Evolutionary conservation across 2,329 filamentous ascomycete genomes (phyloP).

Genomic region (Aspergillus glaucus): DNA sequence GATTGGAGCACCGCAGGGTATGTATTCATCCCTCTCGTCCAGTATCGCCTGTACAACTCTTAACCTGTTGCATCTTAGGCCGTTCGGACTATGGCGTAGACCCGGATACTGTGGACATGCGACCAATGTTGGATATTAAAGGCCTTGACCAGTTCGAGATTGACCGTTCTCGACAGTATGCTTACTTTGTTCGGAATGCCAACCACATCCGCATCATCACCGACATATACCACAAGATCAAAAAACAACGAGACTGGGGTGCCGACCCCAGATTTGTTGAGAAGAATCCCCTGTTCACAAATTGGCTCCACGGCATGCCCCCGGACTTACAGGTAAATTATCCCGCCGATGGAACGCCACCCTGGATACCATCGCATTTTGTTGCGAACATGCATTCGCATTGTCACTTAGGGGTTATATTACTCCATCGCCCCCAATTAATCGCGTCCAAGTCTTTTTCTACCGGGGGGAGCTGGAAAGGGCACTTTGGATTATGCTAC

Average conservation of each 20-base stretch:
- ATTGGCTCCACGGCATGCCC: slow-evolving; percentile 72
- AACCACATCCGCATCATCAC: slow-evolving; percentile 74
- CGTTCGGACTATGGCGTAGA: slow-evolving; percentile 73
- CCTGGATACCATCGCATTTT: slow-evolving; percentile 81
- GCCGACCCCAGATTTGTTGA: slow-evolving; percentile 75
- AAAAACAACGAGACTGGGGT: slow-evolving; percentile 76
- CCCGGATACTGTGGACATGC: slow-evolving; percentile 69
- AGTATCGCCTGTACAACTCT: not conserved
- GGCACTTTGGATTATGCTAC: slow-evolving; percentile 81
- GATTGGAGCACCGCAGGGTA: slow-evolving; percentile 90
- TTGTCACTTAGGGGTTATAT: slow-evolving; percentile 76
- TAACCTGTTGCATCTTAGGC: slow-evolving; percentile 43
- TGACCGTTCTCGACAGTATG: slow-evolving; percentile 74
- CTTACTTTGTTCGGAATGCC: slow-evolving; percentile 71
- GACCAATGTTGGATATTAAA: slow-evolving; percentile 55
- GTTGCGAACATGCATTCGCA: slow-evolving; percentile 86
- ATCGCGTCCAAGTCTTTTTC: slow-evolving; percentile 67
- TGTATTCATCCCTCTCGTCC: slow-evolving; percentile 5
- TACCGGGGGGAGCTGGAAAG: slow-evolving; percentile 72
- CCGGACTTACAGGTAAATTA: slow-evolving; percentile 71
- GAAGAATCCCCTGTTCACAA: slow-evolving; percentile 68
- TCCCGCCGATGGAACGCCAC: slow-evolving; percentile 69
- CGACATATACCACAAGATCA: slow-evolving; percentile 65
- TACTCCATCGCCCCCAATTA: slow-evolving; percentile 82
- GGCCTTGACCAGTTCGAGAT: slow-evolving; percentile 70